Conservation (phyloP, 2,329 filamentous ascomycete species). For the Neurospora sp. region DNA sequence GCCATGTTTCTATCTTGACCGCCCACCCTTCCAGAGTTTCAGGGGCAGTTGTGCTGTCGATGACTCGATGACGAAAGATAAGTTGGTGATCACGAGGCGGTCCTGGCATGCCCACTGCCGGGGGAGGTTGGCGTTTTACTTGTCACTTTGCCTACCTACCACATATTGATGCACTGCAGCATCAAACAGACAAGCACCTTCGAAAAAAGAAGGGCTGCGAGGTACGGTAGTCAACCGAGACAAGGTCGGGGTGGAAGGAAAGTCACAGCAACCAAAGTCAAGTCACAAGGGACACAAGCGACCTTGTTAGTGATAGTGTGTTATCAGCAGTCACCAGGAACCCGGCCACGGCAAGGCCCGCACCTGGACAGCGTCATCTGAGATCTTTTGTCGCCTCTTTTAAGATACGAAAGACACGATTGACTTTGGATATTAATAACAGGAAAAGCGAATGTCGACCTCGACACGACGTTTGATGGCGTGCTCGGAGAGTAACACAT, state of each 20-base stretch:
- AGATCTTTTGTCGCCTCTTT: neutral
- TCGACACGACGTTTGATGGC: neutral
- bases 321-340: neutral
- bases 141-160: neutral
- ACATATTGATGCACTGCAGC: neutral
- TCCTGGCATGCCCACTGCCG: neutral
- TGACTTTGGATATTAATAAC: neutral
- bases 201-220: neutral
- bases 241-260: neutral
- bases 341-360: neutral
- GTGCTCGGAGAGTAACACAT: neutral
- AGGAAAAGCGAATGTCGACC: neutral
- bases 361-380: neutral
- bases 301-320: neutral
- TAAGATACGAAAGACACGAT: neutral
- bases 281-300: neutral
- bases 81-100: constrained; percentile 13
- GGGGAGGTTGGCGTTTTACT: neutral
- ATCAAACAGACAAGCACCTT: neutral
- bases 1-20: neutral
- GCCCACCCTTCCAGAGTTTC: neutral
- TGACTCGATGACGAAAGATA: constrained; percentile 18
- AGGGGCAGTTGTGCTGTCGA: neutral
- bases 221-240: neutral
- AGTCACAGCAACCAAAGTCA: neutral